These are phyloP conservation scores for Ophiostoma fasciatum DNA, from an alignment of 2,329 filamentous ascomycete species.

Conservation along the genomic window DNA sequence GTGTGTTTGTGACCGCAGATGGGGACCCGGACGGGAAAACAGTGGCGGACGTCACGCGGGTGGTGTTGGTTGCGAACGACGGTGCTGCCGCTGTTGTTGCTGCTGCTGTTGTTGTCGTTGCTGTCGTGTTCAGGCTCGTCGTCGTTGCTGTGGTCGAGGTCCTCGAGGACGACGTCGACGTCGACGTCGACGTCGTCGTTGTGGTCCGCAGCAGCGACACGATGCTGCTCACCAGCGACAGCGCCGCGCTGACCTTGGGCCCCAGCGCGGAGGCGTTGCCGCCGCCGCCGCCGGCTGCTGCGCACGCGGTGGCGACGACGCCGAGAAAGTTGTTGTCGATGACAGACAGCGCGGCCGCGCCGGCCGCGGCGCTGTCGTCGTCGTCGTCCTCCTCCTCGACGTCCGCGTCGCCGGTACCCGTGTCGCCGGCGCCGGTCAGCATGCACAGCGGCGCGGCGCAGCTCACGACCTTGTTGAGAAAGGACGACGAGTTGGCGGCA, in stretches of 20 bases:
- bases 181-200: neutral
- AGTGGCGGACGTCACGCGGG: too few relatives aligned
- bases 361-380: neutral
- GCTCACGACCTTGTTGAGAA: conserved; percentile 9
- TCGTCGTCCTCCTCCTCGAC: too few relatives aligned
- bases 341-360: neutral
- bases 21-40: too few relatives aligned
- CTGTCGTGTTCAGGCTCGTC: neutral
- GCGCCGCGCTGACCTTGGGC: conserved; percentile 5
- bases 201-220: conserved; percentile 1
- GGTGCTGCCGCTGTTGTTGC: too few relatives aligned
- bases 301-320: conserved; percentile 8
- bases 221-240: conserved; percentile 8
- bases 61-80: too few relatives aligned
- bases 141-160: neutral
- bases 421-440: neutral
- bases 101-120: too few relatives aligned
- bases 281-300: too few relatives aligned
- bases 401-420: neutral
- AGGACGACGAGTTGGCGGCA: neutral
- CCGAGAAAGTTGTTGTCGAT: conserved; percentile 7
- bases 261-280: conserved; percentile 3
- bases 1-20: too few relatives aligned
- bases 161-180: neutral
- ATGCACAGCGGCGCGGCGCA: conserved; percentile 10